Evolutionary conservation across 768 basidiomycete genomes (phyloP).

Genomic region (Amanita polypyramis): DNA sequence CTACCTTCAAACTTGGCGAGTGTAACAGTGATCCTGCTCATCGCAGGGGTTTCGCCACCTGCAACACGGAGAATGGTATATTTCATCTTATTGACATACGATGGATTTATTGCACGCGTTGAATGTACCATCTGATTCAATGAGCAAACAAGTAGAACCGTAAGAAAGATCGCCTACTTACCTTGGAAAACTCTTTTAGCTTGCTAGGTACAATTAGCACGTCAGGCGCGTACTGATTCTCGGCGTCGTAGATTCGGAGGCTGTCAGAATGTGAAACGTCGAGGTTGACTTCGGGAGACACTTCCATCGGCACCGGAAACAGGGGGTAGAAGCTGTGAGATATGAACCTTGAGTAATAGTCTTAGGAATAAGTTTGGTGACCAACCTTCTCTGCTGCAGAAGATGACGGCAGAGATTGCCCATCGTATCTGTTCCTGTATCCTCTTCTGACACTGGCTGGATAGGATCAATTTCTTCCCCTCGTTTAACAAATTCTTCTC

Average conservation of each 20-base stretch:
- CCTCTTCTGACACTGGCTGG: slow-evolving; percentile 25
- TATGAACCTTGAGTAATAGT: neutral
- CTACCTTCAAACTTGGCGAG: slow-evolving; percentile 20
- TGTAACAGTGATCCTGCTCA: slow-evolving; percentile 24
- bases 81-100: slow-evolving; percentile 52
- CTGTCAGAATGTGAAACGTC: slow-evolving; percentile 69
- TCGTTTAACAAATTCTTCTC: slow-evolving; percentile 67
- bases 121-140: slow-evolving; percentile 57
- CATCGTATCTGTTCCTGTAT: slow-evolving; percentile 61
- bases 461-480: slow-evolving; percentile 52
- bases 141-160: neutral
- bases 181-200: slow-evolving; percentile 87
- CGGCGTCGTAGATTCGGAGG: slow-evolving; percentile 27
- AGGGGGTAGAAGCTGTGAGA: slow-evolving; percentile 80
- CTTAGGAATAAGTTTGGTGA: neutral
- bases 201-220: slow-evolving; percentile 82
- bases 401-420: slow-evolving; percentile 69
- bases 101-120: slow-evolving; percentile 80
- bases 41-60: slow-evolving; percentile 15
- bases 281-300: slow-evolving; percentile 76
- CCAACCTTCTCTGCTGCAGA: slow-evolving; percentile 78
- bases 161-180: slow-evolving; percentile 17
- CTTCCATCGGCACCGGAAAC: slow-evolving; percentile 74
- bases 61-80: slow-evolving; percentile 38
- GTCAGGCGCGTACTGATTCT: slow-evolving; percentile 56